phyloP scores from a whole-genome alignment of 2,329 filamentous ascomycete species.

The Elsinoe fawcettii region DNA sequence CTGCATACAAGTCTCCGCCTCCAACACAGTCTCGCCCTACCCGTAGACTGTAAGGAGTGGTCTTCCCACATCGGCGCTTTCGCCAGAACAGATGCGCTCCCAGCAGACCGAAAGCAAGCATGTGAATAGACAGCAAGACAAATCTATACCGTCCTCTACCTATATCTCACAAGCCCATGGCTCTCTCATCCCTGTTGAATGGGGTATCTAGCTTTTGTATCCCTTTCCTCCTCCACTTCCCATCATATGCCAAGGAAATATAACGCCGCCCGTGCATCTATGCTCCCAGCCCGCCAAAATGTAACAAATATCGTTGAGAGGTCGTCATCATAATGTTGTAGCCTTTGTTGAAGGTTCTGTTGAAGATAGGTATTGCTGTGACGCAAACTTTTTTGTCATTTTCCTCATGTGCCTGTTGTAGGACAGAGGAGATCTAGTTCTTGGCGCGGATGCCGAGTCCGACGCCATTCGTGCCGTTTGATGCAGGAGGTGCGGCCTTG shows the following conservation, averaged over 20 bases:
- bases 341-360: slow-evolving; percentile 18
- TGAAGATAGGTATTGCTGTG: slow-evolving; percentile 13
- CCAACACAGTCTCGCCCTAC: too few relatives aligned
- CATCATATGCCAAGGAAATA: neutral
- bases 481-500: slow-evolving; percentile 17
- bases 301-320: slow-evolving; percentile 4
- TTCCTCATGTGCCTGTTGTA: neutral
- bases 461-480: slow-evolving; percentile 19
- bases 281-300: neutral
- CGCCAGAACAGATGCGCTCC: too few relatives aligned
- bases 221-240: neutral
- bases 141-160: neutral
- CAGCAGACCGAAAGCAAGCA: too few relatives aligned
- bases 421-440: slow-evolving; percentile 20
- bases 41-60: too few relatives aligned
- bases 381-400: slow-evolving; percentile 2
- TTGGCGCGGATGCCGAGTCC: slow-evolving; percentile 18
- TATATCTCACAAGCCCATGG: too few relatives aligned
- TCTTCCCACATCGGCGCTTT: too few relatives aligned
- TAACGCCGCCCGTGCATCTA: slow-evolving; percentile 3
- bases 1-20: too few relatives aligned
- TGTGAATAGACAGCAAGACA: neutral
- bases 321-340: slow-evolving; percentile 7
- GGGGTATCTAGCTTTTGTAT: slow-evolving; percentile 9
- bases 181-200: neutral